These are phyloP conservation scores for Hsuehochloa calcarea DNA, from an alignment of 176 grass and related monocot genomes.

Conservation along the genomic window DNA sequence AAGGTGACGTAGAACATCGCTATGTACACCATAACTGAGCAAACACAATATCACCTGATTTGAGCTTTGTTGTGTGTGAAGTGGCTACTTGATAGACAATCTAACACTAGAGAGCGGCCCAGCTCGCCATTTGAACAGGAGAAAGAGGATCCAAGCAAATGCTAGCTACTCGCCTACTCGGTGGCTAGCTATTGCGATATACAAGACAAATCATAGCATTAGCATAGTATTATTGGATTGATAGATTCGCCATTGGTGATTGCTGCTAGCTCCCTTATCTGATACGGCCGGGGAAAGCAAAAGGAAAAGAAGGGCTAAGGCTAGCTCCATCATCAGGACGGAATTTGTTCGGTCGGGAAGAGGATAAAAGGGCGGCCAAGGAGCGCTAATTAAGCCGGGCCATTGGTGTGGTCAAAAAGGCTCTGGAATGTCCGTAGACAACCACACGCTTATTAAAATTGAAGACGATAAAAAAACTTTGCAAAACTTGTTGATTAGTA, in stretches of 20 bases:
- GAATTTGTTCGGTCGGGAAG: constrained; percentile 1
- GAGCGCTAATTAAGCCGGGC: background rate
- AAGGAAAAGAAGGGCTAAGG: background rate
- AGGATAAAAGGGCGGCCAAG: constrained; percentile 6
- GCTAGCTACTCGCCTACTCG: background rate
- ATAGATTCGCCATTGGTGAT: constrained; percentile 27
- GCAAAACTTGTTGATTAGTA: background rate
- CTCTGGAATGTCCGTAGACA: background rate
- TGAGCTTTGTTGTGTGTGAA: too few species aligned
- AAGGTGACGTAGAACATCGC: too few species aligned
- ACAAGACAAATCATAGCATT: background rate
- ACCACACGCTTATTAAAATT: background rate
- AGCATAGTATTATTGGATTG: constrained; percentile 13
- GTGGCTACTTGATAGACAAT: too few species aligned
- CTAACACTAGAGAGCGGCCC: too few species aligned
- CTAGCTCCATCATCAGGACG: background rate
- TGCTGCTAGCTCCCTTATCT: constrained; percentile 5
- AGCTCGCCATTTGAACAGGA: background rate
- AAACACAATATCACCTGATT: too few species aligned
- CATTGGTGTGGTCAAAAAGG: constrained; percentile 8
- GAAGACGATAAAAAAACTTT: background rate
- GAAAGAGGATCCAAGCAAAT: background rate
- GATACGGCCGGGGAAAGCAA: background rate
- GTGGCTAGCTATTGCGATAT: background rate
- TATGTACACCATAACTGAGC: too few species aligned